A percentile compares a stretch with the other conserved stretches of the same genome.
Conservation (phyloP, 1,284 basidiomycete genomes). For the Phylloporus sp. region DNA sequence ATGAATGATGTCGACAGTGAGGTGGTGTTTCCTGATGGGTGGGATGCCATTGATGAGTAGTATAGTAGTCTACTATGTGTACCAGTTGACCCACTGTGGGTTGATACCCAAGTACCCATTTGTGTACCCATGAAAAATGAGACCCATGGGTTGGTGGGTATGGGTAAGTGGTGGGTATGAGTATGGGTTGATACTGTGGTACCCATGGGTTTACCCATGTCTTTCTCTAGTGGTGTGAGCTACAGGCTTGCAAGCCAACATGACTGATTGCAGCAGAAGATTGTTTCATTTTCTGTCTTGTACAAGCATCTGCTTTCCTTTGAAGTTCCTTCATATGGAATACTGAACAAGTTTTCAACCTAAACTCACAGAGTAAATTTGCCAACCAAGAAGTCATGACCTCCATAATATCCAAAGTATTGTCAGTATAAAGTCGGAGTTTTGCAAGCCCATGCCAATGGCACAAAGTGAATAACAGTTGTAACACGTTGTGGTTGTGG, state of each 20-base stretch:
- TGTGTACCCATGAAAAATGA: too few species aligned
- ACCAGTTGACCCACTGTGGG: too few species aligned
- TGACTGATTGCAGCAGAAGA: background rate
- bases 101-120: too few species aligned
- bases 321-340: background rate
- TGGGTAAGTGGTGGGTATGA: too few species aligned
- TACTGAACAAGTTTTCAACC: background rate
- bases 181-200: too few species aligned
- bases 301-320: background rate
- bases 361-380: background rate
- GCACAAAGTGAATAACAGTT: slow-evolving; percentile 12
- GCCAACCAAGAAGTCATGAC: background rate
- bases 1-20: too few species aligned
- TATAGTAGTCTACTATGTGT: too few species aligned
- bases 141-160: too few species aligned
- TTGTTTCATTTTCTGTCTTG: background rate
- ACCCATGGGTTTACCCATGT: too few species aligned
- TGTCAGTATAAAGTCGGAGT: slow-evolving; percentile 1
- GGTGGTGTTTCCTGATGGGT: too few species aligned
- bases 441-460: slow-evolving; percentile 25
- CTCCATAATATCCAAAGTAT: background rate
- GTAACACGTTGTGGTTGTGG: background rate
- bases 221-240: background rate
- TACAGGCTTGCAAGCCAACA: background rate
- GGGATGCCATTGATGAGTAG: too few species aligned